Percentiles rank a stretch among this genome's conserved stretches.
These are phyloP conservation scores for Daldinia caldariorum DNA, from an alignment of 495 filamentous ascomycete species.

Conservation along the genomic window DNA sequence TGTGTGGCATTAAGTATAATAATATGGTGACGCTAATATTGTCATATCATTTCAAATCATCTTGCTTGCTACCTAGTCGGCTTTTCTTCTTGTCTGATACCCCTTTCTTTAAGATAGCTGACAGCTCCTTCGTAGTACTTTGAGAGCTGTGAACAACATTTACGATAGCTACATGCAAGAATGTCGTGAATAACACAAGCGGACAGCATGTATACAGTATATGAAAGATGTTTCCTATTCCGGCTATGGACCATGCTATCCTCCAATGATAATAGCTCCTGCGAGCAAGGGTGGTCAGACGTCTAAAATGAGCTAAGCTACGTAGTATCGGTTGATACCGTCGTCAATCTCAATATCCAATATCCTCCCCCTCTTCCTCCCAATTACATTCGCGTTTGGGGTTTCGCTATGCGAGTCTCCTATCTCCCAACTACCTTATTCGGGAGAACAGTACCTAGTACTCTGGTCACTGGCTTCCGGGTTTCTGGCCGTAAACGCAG, in stretches of 20 bases:
- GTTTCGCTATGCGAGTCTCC: background rate
- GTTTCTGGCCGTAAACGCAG: conserved; percentile 62
- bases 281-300: conserved; percentile 41
- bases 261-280: conserved; percentile 40
- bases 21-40: background rate
- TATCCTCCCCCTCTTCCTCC: background rate
- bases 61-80: background rate
- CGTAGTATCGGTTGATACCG: conserved; percentile 23
- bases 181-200: background rate
- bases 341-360: conserved; percentile 16
- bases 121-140: background rate
- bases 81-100: background rate
- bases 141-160: background rate
- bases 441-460: background rate
- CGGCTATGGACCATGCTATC: conserved; percentile 35
- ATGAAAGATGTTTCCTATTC: conserved; percentile 37
- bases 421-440: conserved; percentile 7
- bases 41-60: background rate
- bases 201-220: conserved; percentile 11
- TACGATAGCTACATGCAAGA: background rate
- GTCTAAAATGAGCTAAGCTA: conserved; percentile 39
- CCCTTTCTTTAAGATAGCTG: background rate
- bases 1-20: background rate
- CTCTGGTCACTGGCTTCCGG: conserved; percentile 27
- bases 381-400: conserved; percentile 3